phyloP scores from a whole-genome alignment of 345 rosid genomes.

The Jatropha curcas region DNA sequence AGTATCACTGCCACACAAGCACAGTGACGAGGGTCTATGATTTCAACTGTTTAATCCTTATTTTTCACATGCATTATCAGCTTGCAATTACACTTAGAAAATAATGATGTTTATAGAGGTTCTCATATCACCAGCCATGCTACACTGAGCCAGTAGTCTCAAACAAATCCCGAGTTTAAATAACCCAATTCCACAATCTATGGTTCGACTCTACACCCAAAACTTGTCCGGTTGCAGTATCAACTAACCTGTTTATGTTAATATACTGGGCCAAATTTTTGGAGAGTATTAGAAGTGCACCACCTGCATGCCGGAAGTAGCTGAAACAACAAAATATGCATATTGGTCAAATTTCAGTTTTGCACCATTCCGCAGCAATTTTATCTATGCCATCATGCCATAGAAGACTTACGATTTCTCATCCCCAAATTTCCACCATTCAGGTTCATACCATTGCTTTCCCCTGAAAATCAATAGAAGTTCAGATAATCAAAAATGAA shows the following conservation, averaged over 20 bases:
- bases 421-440: constrained; percentile 98
- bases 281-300: constrained; percentile 72
- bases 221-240: not conserved
- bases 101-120: not conserved
- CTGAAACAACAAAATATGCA: constrained; percentile 42
- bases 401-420: constrained; percentile 79
- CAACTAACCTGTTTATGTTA: constrained; percentile 78
- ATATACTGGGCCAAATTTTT: constrained; percentile 82
- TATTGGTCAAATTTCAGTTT: not conserved
- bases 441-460: constrained; percentile 89
- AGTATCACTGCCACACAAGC: not conserved
- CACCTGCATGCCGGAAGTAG: constrained; percentile 85
- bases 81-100: not conserved
- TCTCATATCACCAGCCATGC: not conserved
- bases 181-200: not conserved
- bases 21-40: not conserved
- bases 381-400: constrained; percentile 1
- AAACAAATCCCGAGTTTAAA: not conserved
- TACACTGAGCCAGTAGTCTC: not conserved
- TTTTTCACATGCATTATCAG: not conserved
- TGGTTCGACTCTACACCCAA: not conserved
- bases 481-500: not conserved
- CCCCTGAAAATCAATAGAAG: constrained; percentile 59
- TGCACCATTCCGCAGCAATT: not conserved
- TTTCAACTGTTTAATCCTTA: not conserved